Conservation (phyloP, 176 grass and related monocot genomes). For the Zoysia japonica region DNA sequence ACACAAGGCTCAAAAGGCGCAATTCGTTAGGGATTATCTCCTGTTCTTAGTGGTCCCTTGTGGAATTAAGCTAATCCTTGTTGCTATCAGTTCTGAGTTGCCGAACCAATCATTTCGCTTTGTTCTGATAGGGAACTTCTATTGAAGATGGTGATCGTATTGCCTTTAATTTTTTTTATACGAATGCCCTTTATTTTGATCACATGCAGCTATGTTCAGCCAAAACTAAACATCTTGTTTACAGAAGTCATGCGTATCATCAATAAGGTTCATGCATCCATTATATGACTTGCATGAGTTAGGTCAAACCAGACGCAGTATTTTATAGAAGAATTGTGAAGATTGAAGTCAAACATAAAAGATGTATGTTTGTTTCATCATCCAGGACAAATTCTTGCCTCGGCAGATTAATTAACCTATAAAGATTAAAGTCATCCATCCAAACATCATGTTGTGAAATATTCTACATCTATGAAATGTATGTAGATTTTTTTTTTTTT, state of each 20-base stretch:
- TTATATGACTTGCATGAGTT: constrained; percentile 16
- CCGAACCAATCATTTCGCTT: constrained; percentile 33
- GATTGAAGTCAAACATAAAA: constrained; percentile 48
- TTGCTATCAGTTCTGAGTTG: constrained; percentile 37
- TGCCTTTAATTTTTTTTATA: neutral
- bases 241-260: neutral
- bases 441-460: constrained; percentile 24
- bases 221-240: neutral
- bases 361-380: constrained; percentile 25
- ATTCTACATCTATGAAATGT: constrained; percentile 28
- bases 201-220: neutral
- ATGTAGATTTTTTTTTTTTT: neutral
- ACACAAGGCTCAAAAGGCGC: constrained; percentile 26
- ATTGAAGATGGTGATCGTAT: constrained; percentile 25
- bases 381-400: constrained; percentile 20
- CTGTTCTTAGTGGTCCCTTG: constrained; percentile 11
- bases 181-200: neutral
- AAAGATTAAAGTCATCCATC: constrained; percentile 33
- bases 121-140: constrained; percentile 29
- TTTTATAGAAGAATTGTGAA: constrained; percentile 27
- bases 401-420: constrained; percentile 18
- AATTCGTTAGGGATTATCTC: constrained; percentile 39
- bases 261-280: constrained; percentile 20
- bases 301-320: constrained; percentile 22
- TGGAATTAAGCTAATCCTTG: constrained; percentile 22